Percentiles rank a stretch among this genome's conserved stretches.
Evolutionary conservation across 768 basidiomycete genomes (phyloP).

Genomic region (Mrakia blollopis): DNA sequence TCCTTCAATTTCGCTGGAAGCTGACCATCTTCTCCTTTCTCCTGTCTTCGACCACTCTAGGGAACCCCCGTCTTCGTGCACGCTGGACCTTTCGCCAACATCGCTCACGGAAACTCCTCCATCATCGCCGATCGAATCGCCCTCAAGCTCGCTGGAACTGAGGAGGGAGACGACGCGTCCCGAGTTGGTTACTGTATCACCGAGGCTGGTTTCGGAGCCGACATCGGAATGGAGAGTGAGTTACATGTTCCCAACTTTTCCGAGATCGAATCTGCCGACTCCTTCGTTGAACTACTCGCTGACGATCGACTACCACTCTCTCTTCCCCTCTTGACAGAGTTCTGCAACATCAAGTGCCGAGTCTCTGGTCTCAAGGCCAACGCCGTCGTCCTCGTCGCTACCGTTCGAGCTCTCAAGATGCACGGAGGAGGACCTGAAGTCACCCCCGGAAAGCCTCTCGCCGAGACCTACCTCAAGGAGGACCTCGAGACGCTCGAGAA

Average conservation of each 20-base stretch:
- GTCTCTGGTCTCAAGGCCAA: slow-evolving; percentile 87
- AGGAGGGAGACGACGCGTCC: slow-evolving; percentile 75
- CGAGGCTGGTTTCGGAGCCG: slow-evolving; percentile 96
- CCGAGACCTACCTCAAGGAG: slow-evolving; percentile 90
- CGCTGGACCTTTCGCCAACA: slow-evolving; percentile 98
- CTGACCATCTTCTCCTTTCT: neutral
- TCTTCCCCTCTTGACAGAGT: slow-evolving; percentile 53
- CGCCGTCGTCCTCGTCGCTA: slow-evolving; percentile 92
- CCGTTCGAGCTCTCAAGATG: slow-evolving; percentile 97
- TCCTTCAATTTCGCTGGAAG: neutral
- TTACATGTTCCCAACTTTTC: neutral
- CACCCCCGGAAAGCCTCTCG: slow-evolving; percentile 87
- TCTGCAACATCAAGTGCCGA: slow-evolving; percentile 99
- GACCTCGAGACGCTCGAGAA: slow-evolving; percentile 81
- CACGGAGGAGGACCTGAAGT: slow-evolving; percentile 97
- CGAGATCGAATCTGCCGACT: neutral
- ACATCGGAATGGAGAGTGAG: slow-evolving; percentile 63
- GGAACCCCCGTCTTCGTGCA: slow-evolving; percentile 99
- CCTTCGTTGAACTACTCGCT: too few species aligned
- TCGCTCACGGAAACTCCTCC: slow-evolving; percentile 94
- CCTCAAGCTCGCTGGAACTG: slow-evolving; percentile 91
- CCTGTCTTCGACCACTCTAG: slow-evolving; percentile 38
- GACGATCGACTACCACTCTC: too few species aligned
- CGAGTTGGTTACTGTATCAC: slow-evolving; percentile 92
- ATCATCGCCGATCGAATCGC: slow-evolving; percentile 97